Evolutionary conservation across 148 eudicot genomes (phyloP).

Genomic region (Nepenthes mirabilis): DNA sequence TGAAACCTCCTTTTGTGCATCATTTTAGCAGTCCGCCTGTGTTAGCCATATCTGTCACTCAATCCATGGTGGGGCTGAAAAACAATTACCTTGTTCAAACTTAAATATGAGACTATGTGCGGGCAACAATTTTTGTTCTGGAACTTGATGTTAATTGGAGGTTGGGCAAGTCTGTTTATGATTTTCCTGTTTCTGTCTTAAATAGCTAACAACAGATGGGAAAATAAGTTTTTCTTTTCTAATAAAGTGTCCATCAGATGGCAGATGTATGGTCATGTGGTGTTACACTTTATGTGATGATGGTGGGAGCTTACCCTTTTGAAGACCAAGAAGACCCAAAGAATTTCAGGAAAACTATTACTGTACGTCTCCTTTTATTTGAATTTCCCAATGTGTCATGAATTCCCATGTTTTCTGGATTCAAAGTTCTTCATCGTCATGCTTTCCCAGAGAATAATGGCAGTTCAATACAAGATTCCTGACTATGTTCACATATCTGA

Average conservation of each 20-base stretch:
- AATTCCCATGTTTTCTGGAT: background rate
- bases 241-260: constrained; percentile 10
- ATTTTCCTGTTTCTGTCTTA: too few species aligned
- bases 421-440: background rate
- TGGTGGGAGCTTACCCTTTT: constrained; percentile 84
- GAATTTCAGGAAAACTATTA: constrained; percentile 78
- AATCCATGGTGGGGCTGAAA: too few species aligned
- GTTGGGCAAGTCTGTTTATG: too few species aligned
- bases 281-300: constrained; percentile 77
- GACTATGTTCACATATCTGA: constrained; percentile 90
- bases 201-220: constrained; percentile 29
- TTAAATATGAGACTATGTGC: too few species aligned
- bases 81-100: too few species aligned
- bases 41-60: too few species aligned
- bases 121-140: too few species aligned
- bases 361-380: constrained; percentile 22
- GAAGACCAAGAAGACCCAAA: constrained; percentile 37
- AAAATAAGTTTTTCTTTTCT: constrained; percentile 13
- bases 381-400: background rate
- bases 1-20: too few species aligned
- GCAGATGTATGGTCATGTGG: constrained; percentile 87
- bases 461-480: constrained; percentile 80
- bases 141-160: too few species aligned
- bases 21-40: too few species aligned
- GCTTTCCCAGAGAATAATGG: constrained; percentile 63